A percentile compares a stretch with the other conserved stretches of the same genome.
Conservation (phyloP, 1,284 basidiomycete genomes). For the Phlebopus sp. region DNA sequence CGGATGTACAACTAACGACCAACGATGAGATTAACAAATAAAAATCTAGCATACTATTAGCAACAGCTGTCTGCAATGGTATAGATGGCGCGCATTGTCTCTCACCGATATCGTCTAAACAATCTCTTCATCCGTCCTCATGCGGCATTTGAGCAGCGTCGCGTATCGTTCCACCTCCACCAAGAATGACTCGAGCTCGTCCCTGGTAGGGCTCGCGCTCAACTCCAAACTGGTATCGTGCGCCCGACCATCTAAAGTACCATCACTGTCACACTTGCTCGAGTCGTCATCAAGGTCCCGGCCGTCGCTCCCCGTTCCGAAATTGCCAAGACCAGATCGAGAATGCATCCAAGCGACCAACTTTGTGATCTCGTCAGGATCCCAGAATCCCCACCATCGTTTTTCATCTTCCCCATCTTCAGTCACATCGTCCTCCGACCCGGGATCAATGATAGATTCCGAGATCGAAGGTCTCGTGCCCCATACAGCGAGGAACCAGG, state of each 20-base stretch:
- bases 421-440: constrained; percentile 23
- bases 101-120: constrained; percentile 8
- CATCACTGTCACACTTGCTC: constrained; percentile 10
- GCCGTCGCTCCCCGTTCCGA: constrained; percentile 8
- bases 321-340: constrained; percentile 45
- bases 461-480: constrained; percentile 47
- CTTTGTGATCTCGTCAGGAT: constrained; percentile 59
- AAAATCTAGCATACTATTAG: constrained; percentile 26
- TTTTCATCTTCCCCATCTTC: constrained; percentile 24
- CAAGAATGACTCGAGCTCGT: constrained; percentile 40
- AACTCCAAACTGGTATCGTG: constrained; percentile 5
- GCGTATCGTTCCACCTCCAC: constrained; percentile 50
- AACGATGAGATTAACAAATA: constrained; percentile 22
- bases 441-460: constrained; percentile 21
- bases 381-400: constrained; percentile 74
- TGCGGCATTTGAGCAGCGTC: constrained; percentile 46
- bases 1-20: constrained; percentile 14
- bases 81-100: constrained; percentile 1
- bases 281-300: constrained; percentile 25
- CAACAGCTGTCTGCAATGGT: neutral
- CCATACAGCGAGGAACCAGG: constrained; percentile 72
- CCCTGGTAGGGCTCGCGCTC: constrained; percentile 22
- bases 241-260: constrained; percentile 5
- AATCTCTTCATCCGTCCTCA: constrained; percentile 23
- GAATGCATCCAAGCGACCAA: constrained; percentile 63